Evolutionary conservation across 164 flowering plant genomes (phyloP).

Genomic region (Tetracentron sinense): DNA sequence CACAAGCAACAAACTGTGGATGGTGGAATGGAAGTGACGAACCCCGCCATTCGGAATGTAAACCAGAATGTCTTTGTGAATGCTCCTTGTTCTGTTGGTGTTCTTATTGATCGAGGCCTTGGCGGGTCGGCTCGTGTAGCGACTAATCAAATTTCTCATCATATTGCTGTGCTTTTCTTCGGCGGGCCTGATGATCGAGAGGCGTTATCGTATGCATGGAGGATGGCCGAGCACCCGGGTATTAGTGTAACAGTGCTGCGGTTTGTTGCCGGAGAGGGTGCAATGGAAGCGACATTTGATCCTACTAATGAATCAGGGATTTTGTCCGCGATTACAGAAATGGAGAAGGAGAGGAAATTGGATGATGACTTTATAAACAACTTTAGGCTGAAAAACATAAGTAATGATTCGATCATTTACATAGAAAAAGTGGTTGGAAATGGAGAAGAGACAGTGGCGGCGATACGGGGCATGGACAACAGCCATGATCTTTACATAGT

Average conservation of each 20-base stretch:
- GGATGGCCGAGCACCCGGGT: constrained; percentile 22
- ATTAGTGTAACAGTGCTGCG: constrained; percentile 24
- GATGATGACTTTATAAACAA: constrained; percentile 24
- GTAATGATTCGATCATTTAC: constrained; percentile 18
- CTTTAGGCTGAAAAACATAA: constrained; percentile 10
- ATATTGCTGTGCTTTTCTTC: constrained; percentile 25
- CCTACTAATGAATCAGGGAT: no score
- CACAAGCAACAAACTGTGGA: constrained; percentile 34
- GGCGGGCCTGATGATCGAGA: constrained; percentile 41
- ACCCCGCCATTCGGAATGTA: constrained; percentile 18
- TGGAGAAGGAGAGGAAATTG: constrained; percentile 17
- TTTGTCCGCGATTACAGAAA: constrained; percentile 16
- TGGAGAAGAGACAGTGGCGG: constrained; percentile 24
- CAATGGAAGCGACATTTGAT: background rate
- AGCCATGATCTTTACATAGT: constrained; percentile 28
- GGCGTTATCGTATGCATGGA: constrained; percentile 26
- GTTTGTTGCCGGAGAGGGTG: constrained; percentile 14
- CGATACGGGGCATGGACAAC: constrained; percentile 20
- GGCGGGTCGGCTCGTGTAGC: constrained; percentile 16
- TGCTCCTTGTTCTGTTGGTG: constrained; percentile 35
- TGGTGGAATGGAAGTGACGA: constrained; percentile 27
- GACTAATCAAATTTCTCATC: constrained; percentile 10
- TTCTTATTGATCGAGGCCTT: constrained; percentile 36
- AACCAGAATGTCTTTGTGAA: constrained; percentile 33
- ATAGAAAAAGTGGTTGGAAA: constrained; percentile 21